Evolutionary conservation across 1,139 yeast genomes (phyloP).

Genomic region (Geotrichum reessii): DNA sequence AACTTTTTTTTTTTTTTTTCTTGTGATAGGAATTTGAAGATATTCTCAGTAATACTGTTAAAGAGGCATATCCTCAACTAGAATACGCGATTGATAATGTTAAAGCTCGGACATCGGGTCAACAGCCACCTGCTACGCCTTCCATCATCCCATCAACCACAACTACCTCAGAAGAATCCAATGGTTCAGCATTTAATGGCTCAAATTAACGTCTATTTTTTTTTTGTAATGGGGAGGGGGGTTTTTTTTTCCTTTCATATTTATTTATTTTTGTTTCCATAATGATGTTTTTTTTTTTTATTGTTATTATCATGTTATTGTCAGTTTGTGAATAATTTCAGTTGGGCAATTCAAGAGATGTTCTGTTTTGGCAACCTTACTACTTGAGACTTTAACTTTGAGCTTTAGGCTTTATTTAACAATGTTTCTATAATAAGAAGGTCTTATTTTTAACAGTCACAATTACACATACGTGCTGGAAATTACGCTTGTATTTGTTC

Average conservation of each 20-base stretch:
- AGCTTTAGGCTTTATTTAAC: neutral
- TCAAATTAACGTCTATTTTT: neutral
- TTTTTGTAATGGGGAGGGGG: no score
- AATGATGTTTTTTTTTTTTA: neutral
- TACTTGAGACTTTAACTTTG: neutral
- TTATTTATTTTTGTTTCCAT: neutral
- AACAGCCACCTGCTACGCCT: neutral
- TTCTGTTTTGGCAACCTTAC: no score
- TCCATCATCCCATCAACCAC: neutral
- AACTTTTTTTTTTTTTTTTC: neutral
- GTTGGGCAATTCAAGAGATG: no score
- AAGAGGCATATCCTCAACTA: slow-evolving; percentile 72
- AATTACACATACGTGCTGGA: neutral
- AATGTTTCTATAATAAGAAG: neutral
- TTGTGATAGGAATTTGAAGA: slow-evolving; percentile 43
- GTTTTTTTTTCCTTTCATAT: neutral
- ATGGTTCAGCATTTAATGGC: neutral
- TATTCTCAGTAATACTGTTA: slow-evolving; percentile 61
- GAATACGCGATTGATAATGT: slow-evolving; percentile 49
- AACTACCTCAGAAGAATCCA: neutral
- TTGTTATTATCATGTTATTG: neutral
- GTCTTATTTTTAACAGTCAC: neutral
- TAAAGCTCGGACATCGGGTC: slow-evolving; percentile 12
- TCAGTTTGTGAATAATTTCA: no score
- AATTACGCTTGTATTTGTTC: neutral